These are phyloP conservation scores for Beta vulgaris DNA, from an alignment of 148 eudicot genomes.

Conservation along the genomic window DNA sequence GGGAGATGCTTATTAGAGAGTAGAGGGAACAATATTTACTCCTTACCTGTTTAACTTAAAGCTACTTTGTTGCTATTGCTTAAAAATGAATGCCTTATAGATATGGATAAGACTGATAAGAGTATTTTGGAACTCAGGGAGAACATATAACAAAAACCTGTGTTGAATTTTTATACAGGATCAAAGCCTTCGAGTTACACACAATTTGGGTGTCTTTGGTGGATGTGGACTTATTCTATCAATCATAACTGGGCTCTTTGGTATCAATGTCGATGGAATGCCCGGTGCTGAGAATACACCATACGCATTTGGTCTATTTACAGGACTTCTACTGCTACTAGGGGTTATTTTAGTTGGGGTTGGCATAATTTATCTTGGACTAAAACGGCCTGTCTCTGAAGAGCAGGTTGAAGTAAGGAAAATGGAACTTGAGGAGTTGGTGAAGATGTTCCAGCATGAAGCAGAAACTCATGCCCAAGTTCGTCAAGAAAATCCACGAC, in stretches of 20 bases:
- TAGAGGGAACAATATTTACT: neutral
- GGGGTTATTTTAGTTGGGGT: constrained; percentile 58
- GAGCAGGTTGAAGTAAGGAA: constrained; percentile 77
- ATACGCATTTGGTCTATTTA: constrained; percentile 74
- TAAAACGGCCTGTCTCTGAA: constrained; percentile 65
- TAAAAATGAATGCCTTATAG: neutral
- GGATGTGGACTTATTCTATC: constrained; percentile 86
- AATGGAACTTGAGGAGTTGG: constrained; percentile 79
- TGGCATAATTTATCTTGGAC: constrained; percentile 72
- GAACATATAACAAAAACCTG: neutral
- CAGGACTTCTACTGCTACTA: constrained; percentile 52
- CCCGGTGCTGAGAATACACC: constrained; percentile 77
- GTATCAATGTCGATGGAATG: constrained; percentile 91
- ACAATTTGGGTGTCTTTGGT: constrained; percentile 81
- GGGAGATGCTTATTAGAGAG: neutral
- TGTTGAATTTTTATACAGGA: constrained; percentile 45
- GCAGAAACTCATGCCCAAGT: constrained; percentile 96
- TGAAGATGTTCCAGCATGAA: constrained; percentile 91
- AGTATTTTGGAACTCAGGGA: neutral
- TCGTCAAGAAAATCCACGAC: constrained; percentile 46
- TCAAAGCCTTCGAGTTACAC: constrained; percentile 80
- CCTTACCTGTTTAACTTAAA: neutral
- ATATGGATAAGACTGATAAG: neutral
- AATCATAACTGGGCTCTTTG: constrained; percentile 82
- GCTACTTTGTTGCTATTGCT: constrained; percentile 1